These are phyloP conservation scores for Friedmanniomyces simplex DNA, from an alignment of 495 filamentous ascomycete genomes.

Conservation along the genomic window DNA sequence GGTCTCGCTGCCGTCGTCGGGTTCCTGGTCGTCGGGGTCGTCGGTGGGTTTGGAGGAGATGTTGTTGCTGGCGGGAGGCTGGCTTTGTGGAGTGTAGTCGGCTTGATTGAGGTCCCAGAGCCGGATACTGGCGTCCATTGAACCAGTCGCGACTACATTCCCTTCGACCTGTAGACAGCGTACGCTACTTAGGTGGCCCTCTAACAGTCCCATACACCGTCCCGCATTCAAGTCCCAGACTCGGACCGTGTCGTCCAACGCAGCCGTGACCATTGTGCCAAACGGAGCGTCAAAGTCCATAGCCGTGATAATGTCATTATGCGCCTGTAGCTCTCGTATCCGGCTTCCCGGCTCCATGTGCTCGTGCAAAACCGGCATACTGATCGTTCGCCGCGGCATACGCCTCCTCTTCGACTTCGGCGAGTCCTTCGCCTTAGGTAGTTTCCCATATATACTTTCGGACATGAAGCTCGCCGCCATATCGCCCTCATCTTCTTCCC, in stretches of 20 bases:
- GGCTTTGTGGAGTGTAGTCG: constrained; percentile 39
- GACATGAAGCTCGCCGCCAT: constrained; percentile 72
- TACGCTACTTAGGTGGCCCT: constrained; percentile 92
- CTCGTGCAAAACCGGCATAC: constrained; percentile 91
- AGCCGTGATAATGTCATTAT: constrained; percentile 79
- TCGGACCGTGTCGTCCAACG: constrained; percentile 89
- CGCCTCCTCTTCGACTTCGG: constrained; percentile 37
- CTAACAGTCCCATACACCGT: constrained; percentile 77
- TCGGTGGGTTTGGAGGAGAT: constrained; percentile 45
- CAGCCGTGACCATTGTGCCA: constrained; percentile 88
- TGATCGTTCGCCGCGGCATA: constrained; percentile 55
- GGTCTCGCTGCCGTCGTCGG: constrained; percentile 34
- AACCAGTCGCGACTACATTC: constrained; percentile 89
- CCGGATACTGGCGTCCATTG: constrained; percentile 88
- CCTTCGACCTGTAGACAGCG: constrained; percentile 89
- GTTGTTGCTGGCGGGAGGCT: constrained; percentile 39
- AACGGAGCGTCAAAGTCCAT: constrained; percentile 95
- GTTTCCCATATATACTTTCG: constrained; percentile 89
- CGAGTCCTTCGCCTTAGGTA: constrained; percentile 43
- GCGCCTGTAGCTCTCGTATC: constrained; percentile 80
- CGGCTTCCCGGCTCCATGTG: constrained; percentile 83
- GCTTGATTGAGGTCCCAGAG: constrained; percentile 82
- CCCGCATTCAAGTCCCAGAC: constrained; percentile 96
- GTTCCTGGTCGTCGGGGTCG: constrained; percentile 50
- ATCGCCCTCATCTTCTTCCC: constrained; percentile 48